Conservation (phyloP, 495 filamentous ascomycete species). For the Saxophila tyrrhenica region DNA sequence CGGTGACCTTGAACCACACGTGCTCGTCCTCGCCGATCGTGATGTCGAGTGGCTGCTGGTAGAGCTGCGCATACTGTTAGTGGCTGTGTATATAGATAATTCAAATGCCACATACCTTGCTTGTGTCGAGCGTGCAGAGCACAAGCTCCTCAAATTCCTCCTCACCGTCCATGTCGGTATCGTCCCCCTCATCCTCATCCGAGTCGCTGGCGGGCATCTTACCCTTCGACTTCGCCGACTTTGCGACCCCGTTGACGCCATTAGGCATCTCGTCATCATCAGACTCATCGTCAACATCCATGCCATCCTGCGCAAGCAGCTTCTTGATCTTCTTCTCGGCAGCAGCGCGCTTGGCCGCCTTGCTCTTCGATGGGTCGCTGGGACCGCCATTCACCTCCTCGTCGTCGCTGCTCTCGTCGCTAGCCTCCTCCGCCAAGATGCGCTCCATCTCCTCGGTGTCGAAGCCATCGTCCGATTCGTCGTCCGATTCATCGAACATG, state of each 20-base stretch:
- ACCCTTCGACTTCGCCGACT: constrained; percentile 54
- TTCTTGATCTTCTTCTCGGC: constrained; percentile 37
- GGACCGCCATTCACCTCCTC: constrained; percentile 74
- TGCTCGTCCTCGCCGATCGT: constrained; percentile 73
- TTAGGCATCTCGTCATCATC: constrained; percentile 48
- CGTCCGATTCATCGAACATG: constrained; percentile 31
- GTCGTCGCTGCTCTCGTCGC: constrained; percentile 47
- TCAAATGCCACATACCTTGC: constrained; percentile 56
- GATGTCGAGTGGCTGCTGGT: constrained; percentile 91
- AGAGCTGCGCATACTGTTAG: too few relatives aligned
- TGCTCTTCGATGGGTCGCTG: constrained; percentile 77
- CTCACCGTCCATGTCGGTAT: constrained; percentile 35
- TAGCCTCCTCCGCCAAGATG: constrained; percentile 39
- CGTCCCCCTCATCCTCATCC: constrained; percentile 49
- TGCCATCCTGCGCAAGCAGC: constrained; percentile 24
- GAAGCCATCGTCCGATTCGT: constrained; percentile 43
- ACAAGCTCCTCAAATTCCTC: constrained; percentile 74
- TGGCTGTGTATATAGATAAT: too few relatives aligned
- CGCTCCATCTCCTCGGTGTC: constrained; percentile 56
- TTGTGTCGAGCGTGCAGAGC: constrained; percentile 84
- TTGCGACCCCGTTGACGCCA: constrained; percentile 56
- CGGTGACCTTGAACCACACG: constrained; percentile 82
- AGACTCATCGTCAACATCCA: constrained; percentile 35
- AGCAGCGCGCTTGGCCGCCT: constrained; percentile 65
- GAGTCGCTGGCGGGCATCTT: constrained; percentile 54